phyloP scores from a whole-genome alignment of 306 rosid species.

The Glycine tomentella region DNA sequence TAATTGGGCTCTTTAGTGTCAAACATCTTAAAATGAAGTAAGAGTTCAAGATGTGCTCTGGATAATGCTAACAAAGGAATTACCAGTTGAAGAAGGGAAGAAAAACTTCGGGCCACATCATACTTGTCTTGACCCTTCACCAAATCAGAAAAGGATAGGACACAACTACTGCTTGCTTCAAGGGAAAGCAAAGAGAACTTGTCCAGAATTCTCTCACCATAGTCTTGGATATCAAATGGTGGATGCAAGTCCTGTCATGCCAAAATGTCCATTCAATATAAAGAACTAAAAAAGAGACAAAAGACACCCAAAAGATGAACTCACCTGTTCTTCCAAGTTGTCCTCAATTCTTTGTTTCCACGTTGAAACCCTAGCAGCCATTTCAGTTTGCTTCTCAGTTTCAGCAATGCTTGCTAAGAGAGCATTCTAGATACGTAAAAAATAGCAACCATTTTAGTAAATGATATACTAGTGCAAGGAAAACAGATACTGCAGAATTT shows the following conservation, averaged over 20 bases:
- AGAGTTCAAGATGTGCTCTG: conserved; percentile 4
- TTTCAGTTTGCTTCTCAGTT: conserved; percentile 87
- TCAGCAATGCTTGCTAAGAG: conserved; percentile 91
- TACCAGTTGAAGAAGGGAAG: conserved; percentile 96
- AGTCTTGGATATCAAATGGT: conserved; percentile 83
- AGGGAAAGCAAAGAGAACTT: conserved; percentile 69
- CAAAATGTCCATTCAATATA: conserved; percentile 42
- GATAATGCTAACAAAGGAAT: conserved; percentile 31
- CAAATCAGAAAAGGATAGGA: conserved; percentile 69
- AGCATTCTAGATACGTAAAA: conserved; percentile 63
- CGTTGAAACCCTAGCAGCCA: conserved; percentile 83
- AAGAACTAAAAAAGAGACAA: conserved; percentile 27
- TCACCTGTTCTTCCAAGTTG: conserved; percentile 90
- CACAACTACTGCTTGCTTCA: conserved; percentile 56
- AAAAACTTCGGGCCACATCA: conserved; percentile 85
- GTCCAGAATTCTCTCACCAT: conserved; percentile 72
- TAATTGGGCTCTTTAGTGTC: neutral
- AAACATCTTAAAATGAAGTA: conserved; percentile 38
- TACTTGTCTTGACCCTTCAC: conserved; percentile 76
- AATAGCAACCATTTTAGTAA: conserved; percentile 5
- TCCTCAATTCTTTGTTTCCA: conserved; percentile 95
- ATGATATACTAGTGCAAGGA: conserved; percentile 2
- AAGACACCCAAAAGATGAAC: conserved; percentile 33
- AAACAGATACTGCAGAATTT: conserved; percentile 5
- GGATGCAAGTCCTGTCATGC: conserved; percentile 72